phyloP scores from a whole-genome alignment of 371 early-diverging fungal species.

The Mucor piriformis region DNA sequence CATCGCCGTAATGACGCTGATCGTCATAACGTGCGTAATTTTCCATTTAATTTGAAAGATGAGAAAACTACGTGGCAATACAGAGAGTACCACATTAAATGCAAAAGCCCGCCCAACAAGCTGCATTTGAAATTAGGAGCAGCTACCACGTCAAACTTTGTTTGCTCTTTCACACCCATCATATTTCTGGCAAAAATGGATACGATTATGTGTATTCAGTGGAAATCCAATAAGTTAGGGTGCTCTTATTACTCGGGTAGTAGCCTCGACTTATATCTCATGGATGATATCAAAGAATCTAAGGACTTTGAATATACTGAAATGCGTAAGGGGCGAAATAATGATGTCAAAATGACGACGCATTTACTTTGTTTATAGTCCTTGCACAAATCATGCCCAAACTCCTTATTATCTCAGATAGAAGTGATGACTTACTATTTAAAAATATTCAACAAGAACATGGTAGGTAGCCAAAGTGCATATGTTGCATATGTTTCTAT shows the following conservation, averaged over 20 bases:
- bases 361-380: background rate
- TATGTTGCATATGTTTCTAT: background rate
- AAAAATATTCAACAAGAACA: slow-evolving; percentile 1
- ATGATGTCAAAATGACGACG: background rate
- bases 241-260: slow-evolving; percentile 55
- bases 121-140: background rate
- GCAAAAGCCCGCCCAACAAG: no score
- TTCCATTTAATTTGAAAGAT: slow-evolving; percentile 3
- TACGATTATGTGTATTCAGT: slow-evolving; percentile 52
- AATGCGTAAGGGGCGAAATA: slow-evolving; percentile 31
- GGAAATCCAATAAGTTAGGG: slow-evolving; percentile 46
- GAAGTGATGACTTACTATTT: background rate
- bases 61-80: slow-evolving; percentile 2
- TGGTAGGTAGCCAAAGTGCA: background rate
- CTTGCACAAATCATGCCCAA: slow-evolving; percentile 11
- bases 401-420: slow-evolving; percentile 7
- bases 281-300: slow-evolving; percentile 61
- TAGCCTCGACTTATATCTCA: slow-evolving; percentile 48
- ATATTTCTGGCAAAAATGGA: slow-evolving; percentile 23
- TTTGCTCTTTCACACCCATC: background rate
- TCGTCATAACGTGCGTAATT: slow-evolving; percentile 23
- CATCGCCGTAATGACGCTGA: slow-evolving; percentile 4
- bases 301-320: slow-evolving; percentile 34
- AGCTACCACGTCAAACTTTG: background rate
- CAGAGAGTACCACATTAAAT: background rate